Conservation (phyloP, 1,284 basidiomycete species). For the Microstroma glucosiphilum region DNA sequence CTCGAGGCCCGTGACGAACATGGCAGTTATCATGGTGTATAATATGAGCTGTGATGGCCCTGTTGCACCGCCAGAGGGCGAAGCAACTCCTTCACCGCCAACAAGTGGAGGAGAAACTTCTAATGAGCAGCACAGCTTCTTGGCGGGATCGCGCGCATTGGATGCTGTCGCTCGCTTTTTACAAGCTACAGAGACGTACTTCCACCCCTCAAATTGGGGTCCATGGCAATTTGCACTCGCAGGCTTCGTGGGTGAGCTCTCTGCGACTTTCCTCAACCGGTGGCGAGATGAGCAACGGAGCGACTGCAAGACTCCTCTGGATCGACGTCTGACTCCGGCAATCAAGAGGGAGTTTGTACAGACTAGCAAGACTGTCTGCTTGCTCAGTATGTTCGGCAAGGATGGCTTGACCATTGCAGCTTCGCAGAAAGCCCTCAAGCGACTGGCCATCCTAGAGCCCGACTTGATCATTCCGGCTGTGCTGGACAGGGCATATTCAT, state of each 20-base stretch:
- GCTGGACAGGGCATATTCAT: conserved; percentile 82
- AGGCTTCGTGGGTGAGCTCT: conserved; percentile 74
- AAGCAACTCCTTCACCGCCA: conserved; percentile 23
- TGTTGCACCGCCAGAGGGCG: conserved; percentile 21
- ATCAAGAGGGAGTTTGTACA: conserved; percentile 79
- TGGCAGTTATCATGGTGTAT: conserved; percentile 83
- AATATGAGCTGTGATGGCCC: conserved; percentile 82
- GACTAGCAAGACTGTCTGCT: conserved; percentile 74
- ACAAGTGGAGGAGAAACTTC: conserved; percentile 38
- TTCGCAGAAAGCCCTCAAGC: conserved; percentile 56
- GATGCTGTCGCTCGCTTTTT: conserved; percentile 82
- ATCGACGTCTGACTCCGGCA: conserved; percentile 67
- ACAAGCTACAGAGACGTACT: conserved; percentile 86
- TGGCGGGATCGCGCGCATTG: conserved; percentile 81
- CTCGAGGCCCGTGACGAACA: conserved; percentile 65
- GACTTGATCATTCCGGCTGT: conserved; percentile 83
- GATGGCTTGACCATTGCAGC: conserved; percentile 55
- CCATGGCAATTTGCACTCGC: conserved; percentile 59
- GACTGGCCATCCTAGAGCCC: conserved; percentile 75
- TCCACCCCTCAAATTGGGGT: conserved; percentile 63
- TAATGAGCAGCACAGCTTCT: conserved; percentile 57
- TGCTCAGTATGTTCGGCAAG: conserved; percentile 94
- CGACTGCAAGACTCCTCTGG: conserved; percentile 72
- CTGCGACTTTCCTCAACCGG: conserved; percentile 64
- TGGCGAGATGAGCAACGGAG: conserved; percentile 66